phyloP scores from a whole-genome alignment of 208 protist species.

The Trypanosoma caninum region DNA sequence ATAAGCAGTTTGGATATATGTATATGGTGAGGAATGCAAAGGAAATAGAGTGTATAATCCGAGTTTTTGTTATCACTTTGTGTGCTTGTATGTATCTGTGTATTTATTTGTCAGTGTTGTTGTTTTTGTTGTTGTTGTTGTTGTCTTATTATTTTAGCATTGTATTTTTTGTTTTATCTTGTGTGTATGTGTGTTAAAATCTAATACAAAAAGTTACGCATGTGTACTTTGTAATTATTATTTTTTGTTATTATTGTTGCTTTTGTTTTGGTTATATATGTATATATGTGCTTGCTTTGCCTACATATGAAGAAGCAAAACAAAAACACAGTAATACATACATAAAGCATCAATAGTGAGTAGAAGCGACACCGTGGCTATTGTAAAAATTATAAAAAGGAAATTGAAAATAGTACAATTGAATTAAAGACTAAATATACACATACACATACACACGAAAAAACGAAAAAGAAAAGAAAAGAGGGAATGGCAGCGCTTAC shows the following conservation, averaged over 20 bases:
- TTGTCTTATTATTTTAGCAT: conserved; percentile 1
- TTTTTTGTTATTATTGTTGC: too few relatives aligned
- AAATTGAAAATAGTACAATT: conserved; percentile 20
- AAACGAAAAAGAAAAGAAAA: conserved; percentile 4
- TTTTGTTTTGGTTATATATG: neutral
- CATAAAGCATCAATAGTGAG: conserved; percentile 9
- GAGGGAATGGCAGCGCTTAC: conserved; percentile 63
- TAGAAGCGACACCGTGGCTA: neutral
- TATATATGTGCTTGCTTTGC: conserved; percentile 4
- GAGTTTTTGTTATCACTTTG: neutral
- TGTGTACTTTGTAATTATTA: too few relatives aligned
- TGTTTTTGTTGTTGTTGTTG: conserved; percentile 10
- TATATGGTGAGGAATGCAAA: neutral
- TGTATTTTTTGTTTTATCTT: too few relatives aligned
- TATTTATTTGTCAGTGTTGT: neutral
- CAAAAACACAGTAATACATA: too few relatives aligned
- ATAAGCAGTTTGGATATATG: too few relatives aligned
- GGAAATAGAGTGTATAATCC: neutral
- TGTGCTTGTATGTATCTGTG: neutral
- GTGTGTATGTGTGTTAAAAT: too few relatives aligned
- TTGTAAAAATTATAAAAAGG: neutral
- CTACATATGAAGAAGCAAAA: too few relatives aligned
- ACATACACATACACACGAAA: too few relatives aligned
- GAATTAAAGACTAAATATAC: too few relatives aligned
- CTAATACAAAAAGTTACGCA: too few relatives aligned